These are phyloP conservation scores for Dianthus caryophyllus DNA, from an alignment of 148 eudicot species.

Conservation along the genomic window DNA sequence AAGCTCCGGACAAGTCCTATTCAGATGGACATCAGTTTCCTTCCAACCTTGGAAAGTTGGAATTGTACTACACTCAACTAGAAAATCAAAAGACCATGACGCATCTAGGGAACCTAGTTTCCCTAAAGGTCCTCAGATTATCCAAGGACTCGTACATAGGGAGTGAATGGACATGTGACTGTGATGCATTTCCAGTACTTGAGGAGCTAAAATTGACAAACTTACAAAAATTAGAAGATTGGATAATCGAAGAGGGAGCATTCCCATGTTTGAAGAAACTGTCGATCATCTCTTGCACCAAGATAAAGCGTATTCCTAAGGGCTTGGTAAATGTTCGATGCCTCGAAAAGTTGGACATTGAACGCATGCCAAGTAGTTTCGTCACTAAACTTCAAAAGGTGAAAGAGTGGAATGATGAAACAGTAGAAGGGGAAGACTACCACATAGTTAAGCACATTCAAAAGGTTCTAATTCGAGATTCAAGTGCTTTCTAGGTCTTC, in stretches of 20 bases:
- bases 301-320: slow-evolving; percentile 9
- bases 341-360: slow-evolving; percentile 18
- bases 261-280: slow-evolving; percentile 23
- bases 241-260: slow-evolving; percentile 20
- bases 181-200: slow-evolving; percentile 15
- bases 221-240: slow-evolving; percentile 15
- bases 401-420: background rate
- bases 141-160: slow-evolving; percentile 23
- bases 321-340: slow-evolving; percentile 12
- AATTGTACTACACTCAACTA: slow-evolving; percentile 14
- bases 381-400: slow-evolving; percentile 8
- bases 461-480: too few relatives aligned
- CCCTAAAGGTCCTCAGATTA: slow-evolving; percentile 14
- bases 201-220: slow-evolving; percentile 15
- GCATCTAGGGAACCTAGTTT: slow-evolving; percentile 20
- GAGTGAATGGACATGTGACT: slow-evolving; percentile 10
- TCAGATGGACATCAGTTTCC: slow-evolving; percentile 14
- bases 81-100: slow-evolving; percentile 7
- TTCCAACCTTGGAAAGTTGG: slow-evolving; percentile 19
- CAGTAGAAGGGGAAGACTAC: too few relatives aligned
- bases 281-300: slow-evolving; percentile 9
- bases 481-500: too few relatives aligned
- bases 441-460: too few relatives aligned
- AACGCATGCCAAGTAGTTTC: slow-evolving; percentile 24
- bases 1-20: background rate